Percentiles rank a stretch among this genome's conserved stretches.
phyloP scores from a whole-genome alignment of 768 basidiomycete genomes.

The Suillus luteus region DNA sequence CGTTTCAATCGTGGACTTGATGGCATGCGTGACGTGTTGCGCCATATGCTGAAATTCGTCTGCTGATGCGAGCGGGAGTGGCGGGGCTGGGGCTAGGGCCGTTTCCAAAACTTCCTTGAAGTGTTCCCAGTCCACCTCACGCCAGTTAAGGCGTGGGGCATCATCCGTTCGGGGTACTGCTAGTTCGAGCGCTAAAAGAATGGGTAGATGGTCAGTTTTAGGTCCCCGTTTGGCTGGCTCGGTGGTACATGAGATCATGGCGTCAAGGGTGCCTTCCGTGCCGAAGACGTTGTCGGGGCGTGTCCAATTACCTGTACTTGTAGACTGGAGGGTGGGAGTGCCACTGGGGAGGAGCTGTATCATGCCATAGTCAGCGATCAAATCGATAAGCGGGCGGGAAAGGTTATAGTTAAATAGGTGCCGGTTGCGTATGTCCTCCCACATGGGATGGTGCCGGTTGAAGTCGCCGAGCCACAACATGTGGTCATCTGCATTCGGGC shows the following conservation, averaged over 20 bases:
- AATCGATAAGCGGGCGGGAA: constrained; percentile 31
- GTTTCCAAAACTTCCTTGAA: constrained; percentile 25
- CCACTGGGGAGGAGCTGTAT: too few species aligned
- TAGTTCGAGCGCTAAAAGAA: constrained; percentile 27
- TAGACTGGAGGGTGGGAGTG: too few species aligned
- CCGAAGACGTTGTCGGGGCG: background rate
- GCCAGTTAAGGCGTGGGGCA: constrained; percentile 23
- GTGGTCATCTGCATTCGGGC: constrained; percentile 12
- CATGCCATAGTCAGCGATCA: too few species aligned
- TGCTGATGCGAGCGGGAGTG: background rate
- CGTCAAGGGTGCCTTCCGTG: constrained; percentile 10
- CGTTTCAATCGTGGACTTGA: constrained; percentile 16
- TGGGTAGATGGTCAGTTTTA: constrained; percentile 37
- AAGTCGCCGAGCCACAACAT: too few species aligned
- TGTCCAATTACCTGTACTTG: too few species aligned
- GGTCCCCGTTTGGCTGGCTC: constrained; percentile 14
- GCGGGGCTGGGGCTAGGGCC: constrained; percentile 12
- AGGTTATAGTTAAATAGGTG: constrained; percentile 11
- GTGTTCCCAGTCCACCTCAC: constrained; percentile 23
- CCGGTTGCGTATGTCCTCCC: constrained; percentile 36
- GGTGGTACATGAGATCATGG: constrained; percentile 29
- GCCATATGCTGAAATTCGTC: constrained; percentile 14
- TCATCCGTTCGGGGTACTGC: background rate
- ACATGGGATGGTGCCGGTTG: constrained; percentile 42
- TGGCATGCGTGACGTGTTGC: background rate